Conservation (phyloP, 2,329 filamentous ascomycete genomes). For the Cercospora zeae-maydis region DNA sequence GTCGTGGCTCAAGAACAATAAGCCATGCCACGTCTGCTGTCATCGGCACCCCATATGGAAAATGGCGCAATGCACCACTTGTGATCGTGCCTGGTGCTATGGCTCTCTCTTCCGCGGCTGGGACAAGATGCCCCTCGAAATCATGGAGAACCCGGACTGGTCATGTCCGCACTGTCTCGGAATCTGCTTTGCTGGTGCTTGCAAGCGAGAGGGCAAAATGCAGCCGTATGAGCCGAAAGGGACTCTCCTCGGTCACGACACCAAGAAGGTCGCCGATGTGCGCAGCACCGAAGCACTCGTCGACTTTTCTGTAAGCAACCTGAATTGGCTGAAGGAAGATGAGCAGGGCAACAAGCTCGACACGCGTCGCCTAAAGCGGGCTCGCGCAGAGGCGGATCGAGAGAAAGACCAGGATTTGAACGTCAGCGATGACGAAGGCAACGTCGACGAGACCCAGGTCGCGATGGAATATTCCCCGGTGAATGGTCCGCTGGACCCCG, state of each 20-base stretch:
- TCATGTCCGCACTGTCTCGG: conserved; percentile 80
- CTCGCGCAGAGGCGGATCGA: conserved; percentile 52
- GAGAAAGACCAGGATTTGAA: conserved; percentile 49
- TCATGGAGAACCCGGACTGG: conserved; percentile 80
- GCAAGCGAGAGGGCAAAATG: conserved; percentile 65
- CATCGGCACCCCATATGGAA: conserved; percentile 80
- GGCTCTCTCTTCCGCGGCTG: conserved; percentile 90
- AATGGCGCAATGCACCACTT: conserved; percentile 74
- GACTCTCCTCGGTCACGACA: conserved; percentile 86
- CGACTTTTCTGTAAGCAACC: conserved; percentile 85
- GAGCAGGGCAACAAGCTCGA: conserved; percentile 39
- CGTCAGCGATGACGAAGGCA: conserved; percentile 41
- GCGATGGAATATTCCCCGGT: conserved; percentile 44
- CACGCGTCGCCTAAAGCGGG: conserved; percentile 39
- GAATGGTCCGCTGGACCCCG: conserved; percentile 36
- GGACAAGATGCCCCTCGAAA: conserved; percentile 77
- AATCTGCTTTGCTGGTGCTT: conserved; percentile 82
- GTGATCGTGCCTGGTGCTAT: conserved; percentile 79
- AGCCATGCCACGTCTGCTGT: conserved; percentile 76
- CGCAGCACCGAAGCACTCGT: conserved; percentile 87
- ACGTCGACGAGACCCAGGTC: conserved; percentile 35
- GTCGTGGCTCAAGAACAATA: conserved; percentile 49
- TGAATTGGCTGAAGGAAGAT: conserved; percentile 69
- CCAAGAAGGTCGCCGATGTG: conserved; percentile 81
- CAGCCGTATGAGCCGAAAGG: conserved; percentile 80